Evolutionary conservation across 306 rosid genomes (phyloP), one percentile per base, ranked within the genome.

Genomic region (Inga laurina): DNA sequence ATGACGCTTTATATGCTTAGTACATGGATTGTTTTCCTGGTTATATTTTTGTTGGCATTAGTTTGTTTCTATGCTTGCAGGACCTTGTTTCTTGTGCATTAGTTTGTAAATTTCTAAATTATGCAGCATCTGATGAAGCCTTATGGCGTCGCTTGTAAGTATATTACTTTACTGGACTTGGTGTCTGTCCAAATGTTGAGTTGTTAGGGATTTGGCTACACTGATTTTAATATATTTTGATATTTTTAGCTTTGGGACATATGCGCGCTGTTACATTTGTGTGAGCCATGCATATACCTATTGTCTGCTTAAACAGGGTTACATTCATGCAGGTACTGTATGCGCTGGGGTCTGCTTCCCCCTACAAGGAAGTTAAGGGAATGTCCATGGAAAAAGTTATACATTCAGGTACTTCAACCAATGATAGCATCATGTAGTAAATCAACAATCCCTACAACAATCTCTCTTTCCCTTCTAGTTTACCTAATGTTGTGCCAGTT

Each of bases 91-190:
- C 98, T 37, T 96, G 99, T 88, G 84, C 93, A 3, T 83, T 88
- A 41, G 99, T 91, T 71, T 96, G 98, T 89, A 87, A 87, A 72
- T 96, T 94, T 86, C 89, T 96, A n/a, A 92, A 67, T 30, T 79
- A 74, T 84, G 99, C 88, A 0, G 97, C 99, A n/a, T 92, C 97
- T 52, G 99, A 96, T 86, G 99, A 96, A 88, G 84, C 94, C 45
- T 52, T 96, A 68, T 96, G 99, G 99, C 98, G 94, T 72, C 98
- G 97, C 88, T 82, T 96, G 99, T 96, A 62, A 90, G 97, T 92
- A 67, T 76, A 68, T 66, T 56, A 41, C 77, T 32, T 75, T 10
- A 8, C 64, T 24, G 19, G 64, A 70, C 59, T 79, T 79, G 65
- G 73, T 79, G 68, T 68, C 18, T 22, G 78, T 82, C 30, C 43